Evolutionary conservation across 2,329 filamentous ascomycete species (phyloP).

Genomic region (Pseudophaeomoniella oleicola): DNA sequence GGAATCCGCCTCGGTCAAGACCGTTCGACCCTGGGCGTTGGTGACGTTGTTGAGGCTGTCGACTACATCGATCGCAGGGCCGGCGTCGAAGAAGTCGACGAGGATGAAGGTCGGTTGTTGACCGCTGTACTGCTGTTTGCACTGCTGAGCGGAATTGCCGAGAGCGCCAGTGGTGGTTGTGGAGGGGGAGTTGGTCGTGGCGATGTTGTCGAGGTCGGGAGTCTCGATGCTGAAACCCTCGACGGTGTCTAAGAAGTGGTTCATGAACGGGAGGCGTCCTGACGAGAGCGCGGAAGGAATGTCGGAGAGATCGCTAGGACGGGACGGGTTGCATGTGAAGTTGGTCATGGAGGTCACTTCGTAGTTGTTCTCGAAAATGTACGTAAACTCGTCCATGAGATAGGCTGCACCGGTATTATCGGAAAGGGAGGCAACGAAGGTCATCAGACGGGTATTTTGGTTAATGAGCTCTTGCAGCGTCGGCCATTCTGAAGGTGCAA

Average conservation of each 20-base stretch:
- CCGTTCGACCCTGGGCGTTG: constrained; percentile 26
- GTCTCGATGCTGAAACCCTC: constrained; percentile 41
- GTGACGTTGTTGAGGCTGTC: constrained; percentile 52
- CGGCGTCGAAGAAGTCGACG: constrained; percentile 67
- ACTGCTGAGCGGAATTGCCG: constrained; percentile 34
- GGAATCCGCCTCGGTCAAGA: constrained; percentile 15
- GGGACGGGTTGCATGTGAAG: constrained; percentile 59
- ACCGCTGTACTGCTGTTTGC: constrained; percentile 41
- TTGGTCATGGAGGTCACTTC: constrained; percentile 46
- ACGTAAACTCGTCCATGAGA: constrained; percentile 27
- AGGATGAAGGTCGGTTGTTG: constrained; percentile 56
- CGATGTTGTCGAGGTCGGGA: constrained; percentile 46
- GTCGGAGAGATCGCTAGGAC: constrained; percentile 40
- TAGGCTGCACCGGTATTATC: constrained; percentile 22
- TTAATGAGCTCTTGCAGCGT: constrained; percentile 57
- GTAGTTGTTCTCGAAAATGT: constrained; percentile 58
- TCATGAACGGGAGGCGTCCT: constrained; percentile 56
- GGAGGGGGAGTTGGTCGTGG: constrained; percentile 49
- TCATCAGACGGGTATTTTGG: constrained; percentile 49
- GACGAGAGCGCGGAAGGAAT: constrained; percentile 35
- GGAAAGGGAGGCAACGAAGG: constrained; percentile 46
- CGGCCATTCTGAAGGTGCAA: constrained; percentile 41
- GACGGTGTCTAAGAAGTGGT: constrained; percentile 60
- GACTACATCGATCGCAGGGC: constrained; percentile 52
- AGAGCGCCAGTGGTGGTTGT: constrained; percentile 38